Evolutionary conservation across 2,329 filamentous ascomycete genomes (phyloP).

Genomic region (Clarireedia hainanense): DNA sequence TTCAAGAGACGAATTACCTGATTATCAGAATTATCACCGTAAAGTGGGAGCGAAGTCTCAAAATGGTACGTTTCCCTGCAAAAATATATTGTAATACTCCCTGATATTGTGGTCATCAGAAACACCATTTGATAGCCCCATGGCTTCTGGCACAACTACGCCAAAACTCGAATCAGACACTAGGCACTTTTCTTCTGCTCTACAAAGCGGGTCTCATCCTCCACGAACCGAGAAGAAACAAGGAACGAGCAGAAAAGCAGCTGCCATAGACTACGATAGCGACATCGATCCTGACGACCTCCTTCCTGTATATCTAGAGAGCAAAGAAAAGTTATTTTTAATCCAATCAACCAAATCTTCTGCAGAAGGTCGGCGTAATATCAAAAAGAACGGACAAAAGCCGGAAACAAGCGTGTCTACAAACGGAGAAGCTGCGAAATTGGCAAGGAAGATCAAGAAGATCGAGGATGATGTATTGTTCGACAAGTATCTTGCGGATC

Average conservation of each 20-base stretch:
- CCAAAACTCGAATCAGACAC: conserved; percentile 26
- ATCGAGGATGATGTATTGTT: conserved; percentile 76
- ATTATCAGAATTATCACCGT: conserved; percentile 50
- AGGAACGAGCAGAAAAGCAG: conserved; percentile 14
- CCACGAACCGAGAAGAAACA: conserved; percentile 16
- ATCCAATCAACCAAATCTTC: conserved; percentile 44
- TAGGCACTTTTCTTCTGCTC: conserved; percentile 19
- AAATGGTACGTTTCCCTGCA: conserved; percentile 20
- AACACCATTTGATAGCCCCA: conserved; percentile 26
- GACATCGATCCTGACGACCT: conserved; percentile 70
- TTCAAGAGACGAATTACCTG: conserved; percentile 57
- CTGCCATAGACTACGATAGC: conserved; percentile 47
- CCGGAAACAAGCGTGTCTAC: conserved; percentile 10
- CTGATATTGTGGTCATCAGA: conserved; percentile 17
- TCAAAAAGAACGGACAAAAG: conserved; percentile 9
- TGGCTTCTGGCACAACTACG: conserved; percentile 27
- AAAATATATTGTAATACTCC: background rate
- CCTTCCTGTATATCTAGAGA: conserved; percentile 67
- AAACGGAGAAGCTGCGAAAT: conserved; percentile 45
- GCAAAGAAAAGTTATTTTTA: conserved; percentile 61
- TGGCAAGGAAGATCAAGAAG: conserved; percentile 65
- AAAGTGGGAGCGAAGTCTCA: conserved; percentile 24
- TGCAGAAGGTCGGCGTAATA: conserved; percentile 29
- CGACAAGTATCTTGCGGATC: conserved; percentile 57
- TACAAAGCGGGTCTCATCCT: conserved; percentile 4